A percentile compares a stretch with the other conserved stretches of the same genome.
These are phyloP conservation scores for Guyanaporus albipodus DNA, from an alignment of 768 basidiomycete genomes.

Conservation along the genomic window DNA sequence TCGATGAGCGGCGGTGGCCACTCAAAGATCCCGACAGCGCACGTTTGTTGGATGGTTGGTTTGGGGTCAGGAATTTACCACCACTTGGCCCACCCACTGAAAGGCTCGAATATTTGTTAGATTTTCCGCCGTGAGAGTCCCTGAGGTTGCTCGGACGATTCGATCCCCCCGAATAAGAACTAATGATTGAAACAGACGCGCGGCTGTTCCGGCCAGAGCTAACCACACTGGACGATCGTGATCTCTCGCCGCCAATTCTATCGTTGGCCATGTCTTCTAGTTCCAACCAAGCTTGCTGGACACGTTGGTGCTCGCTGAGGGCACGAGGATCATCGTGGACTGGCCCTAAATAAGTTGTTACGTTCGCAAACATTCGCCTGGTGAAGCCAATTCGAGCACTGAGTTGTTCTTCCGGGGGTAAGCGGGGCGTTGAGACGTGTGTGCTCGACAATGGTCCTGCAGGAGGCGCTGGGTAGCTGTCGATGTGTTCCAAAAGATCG, in stretches of 20 bases:
- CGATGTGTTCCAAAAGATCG: conserved; percentile 80
- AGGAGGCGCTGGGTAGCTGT: conserved; percentile 71
- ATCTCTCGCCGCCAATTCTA: conserved; percentile 53
- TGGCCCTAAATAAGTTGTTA: conserved; percentile 38
- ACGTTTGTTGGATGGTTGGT: conserved; percentile 43
- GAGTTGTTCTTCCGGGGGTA: conserved; percentile 66
- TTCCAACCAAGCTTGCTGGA: conserved; percentile 78
- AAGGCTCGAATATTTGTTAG: conserved; percentile 27
- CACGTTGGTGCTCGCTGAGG: conserved; percentile 54
- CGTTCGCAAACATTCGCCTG: conserved; percentile 42
- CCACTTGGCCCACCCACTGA: conserved; percentile 32
- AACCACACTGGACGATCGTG: conserved; percentile 60
- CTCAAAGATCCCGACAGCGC: conserved; percentile 46
- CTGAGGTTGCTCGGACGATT: conserved; percentile 12
- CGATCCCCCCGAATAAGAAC: conserved; percentile 21
- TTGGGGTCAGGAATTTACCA: conserved; percentile 45
- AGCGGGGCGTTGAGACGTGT: conserved; percentile 37
- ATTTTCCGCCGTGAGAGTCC: conserved; percentile 22
- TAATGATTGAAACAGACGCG: conserved; percentile 44
- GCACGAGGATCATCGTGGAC: conserved; percentile 61
- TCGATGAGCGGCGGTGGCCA: conserved; percentile 48
- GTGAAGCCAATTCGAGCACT: conserved; percentile 63
- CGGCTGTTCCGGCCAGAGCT: conserved; percentile 63
- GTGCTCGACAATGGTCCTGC: conserved; percentile 47
- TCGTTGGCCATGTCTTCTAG: conserved; percentile 79